Conservation (phyloP, 495 filamentous ascomycete species). For the Durotheca rogersii region DNA sequence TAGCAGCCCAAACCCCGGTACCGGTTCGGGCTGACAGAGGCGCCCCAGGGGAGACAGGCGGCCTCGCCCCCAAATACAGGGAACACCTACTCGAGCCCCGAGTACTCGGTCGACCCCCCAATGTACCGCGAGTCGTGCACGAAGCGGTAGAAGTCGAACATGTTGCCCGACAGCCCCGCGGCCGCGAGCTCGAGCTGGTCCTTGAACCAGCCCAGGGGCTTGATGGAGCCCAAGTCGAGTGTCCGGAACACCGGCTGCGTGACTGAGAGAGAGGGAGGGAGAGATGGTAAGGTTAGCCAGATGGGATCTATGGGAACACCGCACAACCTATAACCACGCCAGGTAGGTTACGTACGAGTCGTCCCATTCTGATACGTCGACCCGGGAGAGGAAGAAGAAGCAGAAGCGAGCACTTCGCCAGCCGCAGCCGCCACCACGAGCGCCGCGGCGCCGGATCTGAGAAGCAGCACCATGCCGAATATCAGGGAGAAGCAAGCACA, state of each 20-base stretch:
- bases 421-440: constrained; percentile 5
- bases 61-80: too few species aligned
- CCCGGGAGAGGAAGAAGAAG: too few species aligned
- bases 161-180: constrained; percentile 60
- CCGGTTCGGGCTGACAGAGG: too few species aligned
- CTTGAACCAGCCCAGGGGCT: constrained; percentile 59
- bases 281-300: too few species aligned
- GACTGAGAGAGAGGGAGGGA: constrained; percentile 14
- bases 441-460: constrained; percentile 1
- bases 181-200: constrained; percentile 58
- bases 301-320: too few species aligned
- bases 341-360: constrained; percentile 11
- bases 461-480: constrained; percentile 2
- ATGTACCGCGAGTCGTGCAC: constrained; percentile 53
- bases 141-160: constrained; percentile 61
- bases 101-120: constrained; percentile 58
- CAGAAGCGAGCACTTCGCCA: not conserved
- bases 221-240: constrained; percentile 60
- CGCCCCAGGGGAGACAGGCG: too few species aligned
- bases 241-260: constrained; percentile 35
- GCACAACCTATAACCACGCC: too few species aligned
- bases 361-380: constrained; percentile 10
- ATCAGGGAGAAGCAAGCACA: too few species aligned
- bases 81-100: constrained; percentile 43
- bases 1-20: too few species aligned